Evolutionary conservation across 2,329 filamentous ascomycete species (phyloP).

Genomic region (Ophiostoma quercus): DNA sequence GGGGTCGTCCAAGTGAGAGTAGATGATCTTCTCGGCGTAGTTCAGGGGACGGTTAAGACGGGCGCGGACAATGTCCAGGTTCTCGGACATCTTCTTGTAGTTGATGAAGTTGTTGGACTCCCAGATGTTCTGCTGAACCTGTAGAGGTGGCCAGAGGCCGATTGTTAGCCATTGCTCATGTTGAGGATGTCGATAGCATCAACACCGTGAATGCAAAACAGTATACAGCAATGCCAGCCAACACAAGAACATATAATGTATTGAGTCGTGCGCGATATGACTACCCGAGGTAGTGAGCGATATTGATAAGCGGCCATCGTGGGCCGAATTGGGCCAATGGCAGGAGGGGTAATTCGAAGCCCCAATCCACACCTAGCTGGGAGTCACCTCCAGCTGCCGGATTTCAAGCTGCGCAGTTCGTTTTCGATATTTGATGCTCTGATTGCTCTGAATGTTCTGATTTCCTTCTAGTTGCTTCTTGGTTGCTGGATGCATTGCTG

Average conservation of each 20-base stretch:
- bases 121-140: conserved; percentile 92
- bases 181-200: neutral
- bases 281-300: conserved; percentile 10
- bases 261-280: conserved; percentile 11
- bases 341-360: conserved; percentile 15
- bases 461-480: neutral
- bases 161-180: conserved; percentile 16
- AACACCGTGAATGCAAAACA: neutral
- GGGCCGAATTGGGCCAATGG: conserved; percentile 2
- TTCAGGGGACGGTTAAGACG: conserved; percentile 91
- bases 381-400: conserved; percentile 5
- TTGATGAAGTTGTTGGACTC: conserved; percentile 97
- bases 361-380: conserved; percentile 7
- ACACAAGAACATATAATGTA: neutral
- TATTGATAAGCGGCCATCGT: neutral
- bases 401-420: neutral
- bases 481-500: neutral
- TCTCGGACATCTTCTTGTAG: conserved; percentile 99
- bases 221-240: neutral
- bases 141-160: conserved; percentile 18
- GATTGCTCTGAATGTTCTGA: too few relatives aligned
- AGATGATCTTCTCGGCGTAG: conserved; percentile 97
- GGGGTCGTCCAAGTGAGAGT: conserved; percentile 96
- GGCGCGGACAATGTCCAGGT: conserved; percentile 80
- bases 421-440: too few relatives aligned